Evolutionary conservation across 495 filamentous ascomycete genomes (phyloP), one percentile per base, ranked within the genome.

Genomic region (Hypoxylon intermedium): DNA sequence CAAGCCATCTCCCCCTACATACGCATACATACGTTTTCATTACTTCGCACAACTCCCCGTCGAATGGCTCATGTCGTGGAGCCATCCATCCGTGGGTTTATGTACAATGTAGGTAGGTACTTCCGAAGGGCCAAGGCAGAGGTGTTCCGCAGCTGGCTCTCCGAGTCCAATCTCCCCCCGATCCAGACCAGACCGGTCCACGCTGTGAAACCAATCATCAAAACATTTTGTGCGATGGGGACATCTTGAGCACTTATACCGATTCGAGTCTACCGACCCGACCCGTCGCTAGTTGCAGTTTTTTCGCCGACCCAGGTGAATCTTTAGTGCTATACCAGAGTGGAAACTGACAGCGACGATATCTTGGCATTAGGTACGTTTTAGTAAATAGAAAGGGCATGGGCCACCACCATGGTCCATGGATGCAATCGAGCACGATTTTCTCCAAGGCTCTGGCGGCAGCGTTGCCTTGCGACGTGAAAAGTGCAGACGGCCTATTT

Each of bases 301-400:
- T 15, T 18, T 7, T 36, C 47, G 46, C 30, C 24, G 37, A 31
- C n/a, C 12, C 20, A 34, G 37, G 20, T 50, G 12, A 48, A 5
- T 13, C 2, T 11, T 23, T 33, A 44, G 26, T 7, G 13, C 40
- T 53, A 60, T 60, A 24, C 26, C 11, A 58, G 12, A 43, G 53
- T 63, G 60, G 54, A 58, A 53, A 50, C 60, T 37, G 51, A 56
- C 41, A 51, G 62, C 46, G 46, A 60, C 19, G 44, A 52, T 46
- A 48, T 60, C 62, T 65, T 65, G 62, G 62, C 62, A 65, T 65
- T 65, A 65, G 62, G 62, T 65, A 65, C 57, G 20, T 60, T 65
- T 65, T 65, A 65, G 51, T 65, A 65, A 57, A 65, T 56, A 57
- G 9, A 40, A 56, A 56, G 44, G 51, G 50, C 4, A 57, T 60